phyloP scores from a whole-genome alignment of 192 early-diverging fungal species.

The Rhizophlyctis rosea region DNA sequence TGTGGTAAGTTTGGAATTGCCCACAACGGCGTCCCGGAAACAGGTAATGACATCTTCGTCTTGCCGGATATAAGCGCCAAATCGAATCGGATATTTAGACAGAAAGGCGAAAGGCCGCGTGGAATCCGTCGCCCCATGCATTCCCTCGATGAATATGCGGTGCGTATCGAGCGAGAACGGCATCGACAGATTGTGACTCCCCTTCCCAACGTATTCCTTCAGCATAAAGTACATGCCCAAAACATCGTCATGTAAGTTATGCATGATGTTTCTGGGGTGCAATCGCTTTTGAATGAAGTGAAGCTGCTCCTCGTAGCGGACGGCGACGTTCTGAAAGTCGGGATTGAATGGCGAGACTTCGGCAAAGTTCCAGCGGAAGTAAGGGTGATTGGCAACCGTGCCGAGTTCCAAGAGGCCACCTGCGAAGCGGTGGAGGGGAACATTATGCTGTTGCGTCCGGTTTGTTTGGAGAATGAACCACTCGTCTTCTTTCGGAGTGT shows the following conservation, averaged over 20 bases:
- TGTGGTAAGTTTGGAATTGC: slow-evolving; percentile 40
- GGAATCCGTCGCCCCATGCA: slow-evolving; percentile 34
- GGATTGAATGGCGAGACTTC: slow-evolving; percentile 42
- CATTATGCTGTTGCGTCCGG: slow-evolving; percentile 24
- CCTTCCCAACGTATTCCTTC: slow-evolving; percentile 30
- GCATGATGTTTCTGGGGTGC: slow-evolving; percentile 53
- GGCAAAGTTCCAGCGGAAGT: slow-evolving; percentile 33
- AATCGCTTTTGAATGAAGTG: slow-evolving; percentile 43
- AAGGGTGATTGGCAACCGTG: slow-evolving; percentile 39
- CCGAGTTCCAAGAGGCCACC: slow-evolving; percentile 35
- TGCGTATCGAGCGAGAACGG: slow-evolving; percentile 42
- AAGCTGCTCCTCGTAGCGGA: slow-evolving; percentile 40
- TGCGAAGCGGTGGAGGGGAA: slow-evolving; percentile 34
- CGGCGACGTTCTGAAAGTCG: slow-evolving; percentile 31
- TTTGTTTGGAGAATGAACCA: slow-evolving; percentile 51
- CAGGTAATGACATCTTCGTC: slow-evolving; percentile 45
- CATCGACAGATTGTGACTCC: slow-evolving; percentile 3
- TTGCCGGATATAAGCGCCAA: slow-evolving; percentile 28
- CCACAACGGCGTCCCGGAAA: slow-evolving; percentile 49
- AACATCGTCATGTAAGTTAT: slow-evolving; percentile 51
- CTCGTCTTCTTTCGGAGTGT: slow-evolving; percentile 23
- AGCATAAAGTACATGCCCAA: slow-evolving; percentile 41
- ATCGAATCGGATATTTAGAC: slow-evolving; percentile 31
- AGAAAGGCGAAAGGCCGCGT: slow-evolving; percentile 48
- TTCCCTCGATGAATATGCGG: slow-evolving; percentile 36